Conservation (phyloP, 1,139 yeast species). For the Saccharomyces hybrid region DNA sequence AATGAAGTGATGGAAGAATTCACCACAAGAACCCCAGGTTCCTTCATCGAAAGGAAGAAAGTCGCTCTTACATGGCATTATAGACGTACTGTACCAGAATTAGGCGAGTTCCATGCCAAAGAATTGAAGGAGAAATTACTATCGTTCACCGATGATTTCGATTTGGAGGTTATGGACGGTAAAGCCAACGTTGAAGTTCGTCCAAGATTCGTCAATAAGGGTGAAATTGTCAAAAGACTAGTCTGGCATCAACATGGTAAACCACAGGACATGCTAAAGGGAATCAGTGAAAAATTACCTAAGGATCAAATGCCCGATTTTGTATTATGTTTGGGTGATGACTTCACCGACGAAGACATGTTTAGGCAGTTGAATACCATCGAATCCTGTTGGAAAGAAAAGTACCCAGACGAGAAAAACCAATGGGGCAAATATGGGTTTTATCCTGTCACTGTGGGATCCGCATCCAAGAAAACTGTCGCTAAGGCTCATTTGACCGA, state of each 20-base stretch:
- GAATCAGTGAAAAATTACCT: constrained; percentile 35
- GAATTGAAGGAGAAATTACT: constrained; percentile 61
- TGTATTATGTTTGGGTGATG: constrained; percentile 88
- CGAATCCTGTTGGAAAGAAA: constrained; percentile 40
- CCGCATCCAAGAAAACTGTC: constrained; percentile 80
- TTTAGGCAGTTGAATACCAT: constrained; percentile 62
- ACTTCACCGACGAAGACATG: constrained; percentile 97
- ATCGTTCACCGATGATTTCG: constrained; percentile 59
- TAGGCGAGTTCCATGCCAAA: constrained; percentile 80
- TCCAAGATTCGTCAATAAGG: constrained; percentile 90
- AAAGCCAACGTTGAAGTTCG: constrained; percentile 96
- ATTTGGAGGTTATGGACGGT: constrained; percentile 94
- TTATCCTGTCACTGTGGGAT: constrained; percentile 91
- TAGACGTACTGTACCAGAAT: constrained; percentile 86
- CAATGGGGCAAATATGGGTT: constrained; percentile 52
- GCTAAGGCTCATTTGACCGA: constrained; percentile 86
- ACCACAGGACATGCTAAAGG: constrained; percentile 31
- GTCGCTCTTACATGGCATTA: constrained; percentile 98
- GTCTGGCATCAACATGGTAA: constrained; percentile 55
- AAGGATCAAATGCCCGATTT: constrained; percentile 65
- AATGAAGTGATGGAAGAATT: constrained; percentile 62
- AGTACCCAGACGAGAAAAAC: constrained; percentile 35
- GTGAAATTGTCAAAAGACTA: constrained; percentile 83
- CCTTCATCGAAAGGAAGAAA: constrained; percentile 77
- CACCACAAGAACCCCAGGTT: constrained; percentile 87